A percentile compares a stretch with the other conserved stretches of the same genome.
Evolutionary conservation across 2,329 filamentous ascomycete species (phyloP).

Genomic region (Phialophora macrospora): DNA sequence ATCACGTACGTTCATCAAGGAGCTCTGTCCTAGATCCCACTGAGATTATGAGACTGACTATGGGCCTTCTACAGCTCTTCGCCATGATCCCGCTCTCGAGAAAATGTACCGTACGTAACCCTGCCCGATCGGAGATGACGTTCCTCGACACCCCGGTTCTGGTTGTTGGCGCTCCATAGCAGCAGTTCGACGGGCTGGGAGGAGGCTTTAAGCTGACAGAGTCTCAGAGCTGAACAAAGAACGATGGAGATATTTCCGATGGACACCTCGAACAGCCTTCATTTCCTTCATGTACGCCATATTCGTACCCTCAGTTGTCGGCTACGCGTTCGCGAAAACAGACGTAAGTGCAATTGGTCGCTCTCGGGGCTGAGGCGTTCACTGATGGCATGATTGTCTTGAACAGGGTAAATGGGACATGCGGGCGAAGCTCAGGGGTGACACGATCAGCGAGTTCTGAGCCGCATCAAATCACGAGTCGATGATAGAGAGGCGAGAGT

Average conservation of each 20-base stretch:
- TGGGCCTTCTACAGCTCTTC: slow-evolving; percentile 45
- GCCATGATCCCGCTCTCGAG: slow-evolving; percentile 53
- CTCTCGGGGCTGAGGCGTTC: background rate
- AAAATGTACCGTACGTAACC: slow-evolving; percentile 55
- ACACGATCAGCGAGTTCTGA: slow-evolving; percentile 80
- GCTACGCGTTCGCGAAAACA: slow-evolving; percentile 74
- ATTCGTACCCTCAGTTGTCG: slow-evolving; percentile 72
- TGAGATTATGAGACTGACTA: slow-evolving; percentile 37
- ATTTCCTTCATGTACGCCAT: slow-evolving; percentile 78
- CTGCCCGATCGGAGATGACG: slow-evolving; percentile 4
- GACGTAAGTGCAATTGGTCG: slow-evolving; percentile 71
- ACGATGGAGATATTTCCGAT: slow-evolving; percentile 94
- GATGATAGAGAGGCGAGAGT: background rate
- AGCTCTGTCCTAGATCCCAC: slow-evolving; percentile 52
- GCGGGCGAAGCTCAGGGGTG: slow-evolving; percentile 85
- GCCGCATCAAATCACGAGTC: slow-evolving; percentile 12
- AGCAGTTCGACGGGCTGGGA: background rate
- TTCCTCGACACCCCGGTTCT: background rate
- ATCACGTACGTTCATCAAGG: slow-evolving; percentile 48
- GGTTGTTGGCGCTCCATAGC: no score
- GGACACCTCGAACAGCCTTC: slow-evolving; percentile 81
- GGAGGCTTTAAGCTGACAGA: background rate
- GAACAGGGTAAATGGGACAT: slow-evolving; percentile 81
- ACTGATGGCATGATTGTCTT: slow-evolving; percentile 36
- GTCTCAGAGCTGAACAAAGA: slow-evolving; percentile 65